Conservation (phyloP, 129 eudicot genomes). For the Scalesia atractyloides region DNA sequence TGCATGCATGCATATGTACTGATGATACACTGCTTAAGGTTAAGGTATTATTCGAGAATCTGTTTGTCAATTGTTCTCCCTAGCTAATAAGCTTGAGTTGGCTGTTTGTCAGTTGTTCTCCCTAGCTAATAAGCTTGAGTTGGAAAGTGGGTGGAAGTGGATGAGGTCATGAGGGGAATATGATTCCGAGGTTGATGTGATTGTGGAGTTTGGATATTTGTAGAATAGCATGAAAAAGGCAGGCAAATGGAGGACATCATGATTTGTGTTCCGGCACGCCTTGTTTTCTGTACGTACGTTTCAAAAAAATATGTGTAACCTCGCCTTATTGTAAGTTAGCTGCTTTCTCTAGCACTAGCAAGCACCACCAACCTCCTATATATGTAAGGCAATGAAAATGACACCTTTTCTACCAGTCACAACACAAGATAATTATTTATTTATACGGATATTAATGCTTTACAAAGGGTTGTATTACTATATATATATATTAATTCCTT, state of each 20-base stretch:
- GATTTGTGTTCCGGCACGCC: slow-evolving; percentile 52
- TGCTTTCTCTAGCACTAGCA: slow-evolving; percentile 37
- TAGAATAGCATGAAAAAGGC: not conserved
- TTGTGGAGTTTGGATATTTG: not conserved
- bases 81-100: slow-evolving; percentile 15
- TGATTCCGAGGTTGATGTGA: not conserved
- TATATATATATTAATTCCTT: too few relatives aligned
- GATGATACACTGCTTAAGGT: not conserved
- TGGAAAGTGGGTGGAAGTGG: slow-evolving; percentile 28
- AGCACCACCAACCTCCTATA: slow-evolving; percentile 26
- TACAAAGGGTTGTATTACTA: not conserved
- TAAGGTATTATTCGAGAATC: not conserved
- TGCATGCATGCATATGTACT: not conserved
- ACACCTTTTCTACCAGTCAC: slow-evolving; percentile 16
- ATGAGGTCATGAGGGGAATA: slow-evolving; percentile 31
- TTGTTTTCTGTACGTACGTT: not conserved
- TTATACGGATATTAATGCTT: slow-evolving; percentile 7
- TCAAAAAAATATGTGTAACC: slow-evolving; percentile 1
- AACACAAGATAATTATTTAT: slow-evolving; percentile 23
- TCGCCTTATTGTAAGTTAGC: slow-evolving; percentile 16
- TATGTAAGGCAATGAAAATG: slow-evolving; percentile 15
- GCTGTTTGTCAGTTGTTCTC: too few relatives aligned
- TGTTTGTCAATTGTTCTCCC: too few relatives aligned
- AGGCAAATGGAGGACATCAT: slow-evolving; percentile 54
- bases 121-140: slow-evolving; percentile 9